Evolutionary conservation across 192 early-diverging fungal species (phyloP), one percentile per base, ranked within the genome.

Genomic region (Cetraspora pellucida): DNA sequence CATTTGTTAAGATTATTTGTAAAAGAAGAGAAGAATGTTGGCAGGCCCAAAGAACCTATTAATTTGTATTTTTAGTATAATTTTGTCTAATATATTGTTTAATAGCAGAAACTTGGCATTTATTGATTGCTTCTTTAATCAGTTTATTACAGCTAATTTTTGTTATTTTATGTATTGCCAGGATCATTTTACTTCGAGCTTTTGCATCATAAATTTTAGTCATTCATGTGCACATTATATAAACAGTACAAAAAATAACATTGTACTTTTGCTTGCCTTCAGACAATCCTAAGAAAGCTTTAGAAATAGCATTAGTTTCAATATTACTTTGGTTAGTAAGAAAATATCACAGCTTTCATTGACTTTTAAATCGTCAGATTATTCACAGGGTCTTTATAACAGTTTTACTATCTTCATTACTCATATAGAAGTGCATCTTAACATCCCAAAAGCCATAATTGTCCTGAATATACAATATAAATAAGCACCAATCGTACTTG

Each of bases 391-490:
- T 61, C 37, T 77, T 47, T 10, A 64, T 23, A 64, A 79, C 50
- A 47, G 52, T 54, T 28, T 54, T 25, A 44, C 52, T 25, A 47
- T 67, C 28, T 1, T 47, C 28, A n/a, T 68, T 54, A n/a, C 59
- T 79, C 30, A 79, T 27, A 67, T 76, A 75, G 30, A 79, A 79
- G n/a, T 79, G 73, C 14, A 50, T 5, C 31, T 5, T 5, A 37
- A 37, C 31, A 37, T 37, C 61, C 4, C 78, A 79, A 52, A 21
- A 79, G 21, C 43, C 65, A 55, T 59, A 50, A 55, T 27, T 3
- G 49, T 79, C 64, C 28, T 61, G 60, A n/a, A 75, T 30, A 45
- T 68, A 79, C 11, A 79, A 30, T n/a, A 60, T 79, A 75, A 66
- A 79, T 25, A 79, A 49, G 17, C 25, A 45, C 72, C 47, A 75